A percentile compares a stretch with the other conserved stretches of the same genome.
Conservation (phyloP, 495 filamentous ascomycete genomes). For the Bacidia rubella region DNA sequence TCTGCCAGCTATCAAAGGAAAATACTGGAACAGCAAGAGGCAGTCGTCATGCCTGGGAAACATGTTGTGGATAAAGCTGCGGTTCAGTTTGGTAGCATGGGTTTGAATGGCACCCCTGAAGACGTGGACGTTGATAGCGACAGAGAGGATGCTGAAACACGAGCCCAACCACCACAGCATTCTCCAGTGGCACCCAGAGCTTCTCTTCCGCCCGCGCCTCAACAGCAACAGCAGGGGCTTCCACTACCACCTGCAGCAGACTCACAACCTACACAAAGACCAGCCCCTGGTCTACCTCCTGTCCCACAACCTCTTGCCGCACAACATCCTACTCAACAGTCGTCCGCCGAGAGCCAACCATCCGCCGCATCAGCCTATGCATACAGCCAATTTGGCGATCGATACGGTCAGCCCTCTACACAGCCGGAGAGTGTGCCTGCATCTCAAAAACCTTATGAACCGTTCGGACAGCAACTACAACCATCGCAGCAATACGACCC, state of each 20-base stretch:
- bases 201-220: slow-evolving; percentile 65
- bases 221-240: slow-evolving; percentile 34
- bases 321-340: slow-evolving; percentile 10
- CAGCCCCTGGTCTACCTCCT: slow-evolving; percentile 54
- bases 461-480: slow-evolving; percentile 66
- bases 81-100: slow-evolving; percentile 97
- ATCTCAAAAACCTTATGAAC: slow-evolving; percentile 73
- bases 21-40: slow-evolving; percentile 86
- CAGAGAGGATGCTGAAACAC: slow-evolving; percentile 86
- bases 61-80: slow-evolving; percentile 84
- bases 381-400: slow-evolving; percentile 36
- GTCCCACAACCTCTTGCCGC: slow-evolving; percentile 42
- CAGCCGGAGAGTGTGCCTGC: slow-evolving; percentile 45
- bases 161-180: slow-evolving; percentile 85
- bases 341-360: slow-evolving; percentile 24
- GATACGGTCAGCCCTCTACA: slow-evolving; percentile 46
- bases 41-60: slow-evolving; percentile 97
- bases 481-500: slow-evolving; percentile 51
- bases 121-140: slow-evolving; percentile 83
- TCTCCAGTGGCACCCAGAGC: slow-evolving; percentile 87
- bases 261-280: slow-evolving; percentile 48
- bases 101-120: slow-evolving; percentile 60
- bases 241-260: slow-evolving; percentile 39
- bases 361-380: slow-evolving; percentile 30
- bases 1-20: slow-evolving; percentile 67